Percentiles rank a stretch among this genome's conserved stretches.
phyloP scores from a whole-genome alignment of 2,329 filamentous ascomycete genomes.

The Trichoderma endophyticum region DNA sequence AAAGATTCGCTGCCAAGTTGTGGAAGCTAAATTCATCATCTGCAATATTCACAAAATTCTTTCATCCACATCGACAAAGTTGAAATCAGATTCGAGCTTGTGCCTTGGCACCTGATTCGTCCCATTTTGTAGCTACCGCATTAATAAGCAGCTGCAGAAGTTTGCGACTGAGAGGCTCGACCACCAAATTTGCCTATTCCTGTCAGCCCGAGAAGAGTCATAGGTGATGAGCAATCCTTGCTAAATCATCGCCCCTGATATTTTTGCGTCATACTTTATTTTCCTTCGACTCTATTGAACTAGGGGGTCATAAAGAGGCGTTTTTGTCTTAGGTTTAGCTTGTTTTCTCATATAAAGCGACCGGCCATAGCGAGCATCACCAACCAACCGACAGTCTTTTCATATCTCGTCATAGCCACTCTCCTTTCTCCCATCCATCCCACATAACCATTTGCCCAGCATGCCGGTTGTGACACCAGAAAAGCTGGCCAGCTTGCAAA shows the following conservation, averaged over 20 bases:
- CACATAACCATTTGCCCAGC: conserved; percentile 28
- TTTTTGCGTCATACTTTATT: neutral
- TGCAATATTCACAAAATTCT: neutral
- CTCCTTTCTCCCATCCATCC: neutral
- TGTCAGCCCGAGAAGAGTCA: conserved; percentile 10
- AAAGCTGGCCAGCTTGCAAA: conserved; percentile 86
- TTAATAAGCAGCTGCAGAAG: conserved; percentile 6
- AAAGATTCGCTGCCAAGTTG: no score
- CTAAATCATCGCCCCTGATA: neutral
- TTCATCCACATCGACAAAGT: neutral
- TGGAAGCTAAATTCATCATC: neutral
- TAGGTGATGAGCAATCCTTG: conserved; percentile 6
- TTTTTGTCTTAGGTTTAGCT: neutral
- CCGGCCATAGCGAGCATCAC: neutral
- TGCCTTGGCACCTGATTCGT: neutral
- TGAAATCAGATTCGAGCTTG: neutral
- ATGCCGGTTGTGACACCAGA: conserved; percentile 94
- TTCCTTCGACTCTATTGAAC: neutral
- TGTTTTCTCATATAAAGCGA: neutral
- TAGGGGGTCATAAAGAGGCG: neutral
- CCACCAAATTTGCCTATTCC: neutral
- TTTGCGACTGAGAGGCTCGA: neutral
- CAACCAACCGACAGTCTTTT: neutral
- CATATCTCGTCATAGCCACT: neutral
- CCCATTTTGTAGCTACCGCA: neutral